Percentiles rank a stretch among this genome's conserved stretches.
phyloP scores from a whole-genome alignment of 257 asterid genomes.

The Leptodermis oblonga region DNA sequence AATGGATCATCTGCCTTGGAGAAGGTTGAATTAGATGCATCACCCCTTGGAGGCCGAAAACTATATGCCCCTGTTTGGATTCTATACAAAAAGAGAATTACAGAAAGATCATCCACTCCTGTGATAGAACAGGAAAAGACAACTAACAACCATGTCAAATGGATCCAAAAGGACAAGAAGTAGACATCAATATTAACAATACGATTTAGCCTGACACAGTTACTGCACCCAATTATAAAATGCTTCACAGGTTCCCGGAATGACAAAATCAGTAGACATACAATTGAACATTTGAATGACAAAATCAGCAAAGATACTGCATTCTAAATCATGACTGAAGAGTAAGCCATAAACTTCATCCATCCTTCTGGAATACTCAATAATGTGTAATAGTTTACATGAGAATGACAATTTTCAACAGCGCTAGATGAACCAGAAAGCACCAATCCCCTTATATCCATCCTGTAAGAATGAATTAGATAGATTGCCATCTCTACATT shows the following conservation, averaged over 20 bases:
- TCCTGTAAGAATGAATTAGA: neutral
- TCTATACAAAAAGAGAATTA: slow-evolving; percentile 30
- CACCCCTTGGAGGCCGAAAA: slow-evolving; percentile 32
- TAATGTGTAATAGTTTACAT: no score
- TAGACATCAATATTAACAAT: neutral
- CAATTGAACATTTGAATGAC: neutral
- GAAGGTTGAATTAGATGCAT: slow-evolving; percentile 40
- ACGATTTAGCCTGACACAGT: neutral
- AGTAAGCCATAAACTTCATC: neutral
- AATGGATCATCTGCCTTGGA: slow-evolving; percentile 51
- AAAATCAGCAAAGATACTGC: neutral
- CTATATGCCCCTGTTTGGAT: slow-evolving; percentile 21
- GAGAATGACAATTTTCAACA: neutral
- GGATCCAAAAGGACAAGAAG: neutral
- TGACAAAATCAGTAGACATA: neutral
- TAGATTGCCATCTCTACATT: neutral
- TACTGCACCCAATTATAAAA: neutral
- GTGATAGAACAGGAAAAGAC: neutral
- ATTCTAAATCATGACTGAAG: neutral
- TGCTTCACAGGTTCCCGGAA: neutral
- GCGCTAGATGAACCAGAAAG: neutral
- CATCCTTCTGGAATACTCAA: neutral
- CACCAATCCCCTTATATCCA: neutral
- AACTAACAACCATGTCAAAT: neutral
- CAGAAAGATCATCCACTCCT: neutral